Evolutionary conservation across 306 rosid species (phyloP).

Genomic region (Gastrolobium villosum): DNA sequence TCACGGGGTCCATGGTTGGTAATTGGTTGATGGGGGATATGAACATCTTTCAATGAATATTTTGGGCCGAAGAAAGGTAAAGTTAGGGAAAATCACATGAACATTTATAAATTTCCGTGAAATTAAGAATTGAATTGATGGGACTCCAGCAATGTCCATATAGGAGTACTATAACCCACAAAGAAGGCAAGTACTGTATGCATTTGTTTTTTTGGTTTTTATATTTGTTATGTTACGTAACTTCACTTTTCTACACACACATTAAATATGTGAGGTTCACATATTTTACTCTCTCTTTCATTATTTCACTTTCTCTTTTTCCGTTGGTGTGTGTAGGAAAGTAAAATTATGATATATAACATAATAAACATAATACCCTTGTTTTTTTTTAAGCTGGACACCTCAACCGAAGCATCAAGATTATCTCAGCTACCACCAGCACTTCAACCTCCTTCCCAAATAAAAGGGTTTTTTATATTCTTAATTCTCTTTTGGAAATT

Average conservation of each 20-base stretch:
- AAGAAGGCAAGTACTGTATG: neutral
- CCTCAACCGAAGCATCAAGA: constrained; percentile 12
- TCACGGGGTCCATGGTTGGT: constrained; percentile 33
- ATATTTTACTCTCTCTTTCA: no score
- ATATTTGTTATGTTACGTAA: no score
- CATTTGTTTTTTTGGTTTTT: neutral
- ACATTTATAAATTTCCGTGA: constrained; percentile 1
- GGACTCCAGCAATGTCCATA: neutral
- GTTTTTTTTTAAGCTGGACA: no score
- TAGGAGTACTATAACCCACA: constrained; percentile 9
- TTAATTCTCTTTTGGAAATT: neutral
- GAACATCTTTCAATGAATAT: constrained; percentile 8
- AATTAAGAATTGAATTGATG: constrained; percentile 23
- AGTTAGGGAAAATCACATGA: constrained; percentile 31
- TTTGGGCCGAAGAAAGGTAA: constrained; percentile 1
- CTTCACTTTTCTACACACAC: no score
- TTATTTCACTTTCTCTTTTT: no score
- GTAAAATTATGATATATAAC: no score
- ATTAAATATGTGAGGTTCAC: no score
- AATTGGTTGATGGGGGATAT: constrained; percentile 23
- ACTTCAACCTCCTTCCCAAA: neutral
- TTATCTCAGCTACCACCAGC: neutral
- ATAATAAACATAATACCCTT: no score
- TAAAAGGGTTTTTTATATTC: neutral
- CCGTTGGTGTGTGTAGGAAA: no score